Percentiles rank a stretch among this genome's conserved stretches.
These are phyloP conservation scores for Aureobasidium sp. DNA, from an alignment of 2,329 filamentous ascomycete genomes.

Conservation along the genomic window DNA sequence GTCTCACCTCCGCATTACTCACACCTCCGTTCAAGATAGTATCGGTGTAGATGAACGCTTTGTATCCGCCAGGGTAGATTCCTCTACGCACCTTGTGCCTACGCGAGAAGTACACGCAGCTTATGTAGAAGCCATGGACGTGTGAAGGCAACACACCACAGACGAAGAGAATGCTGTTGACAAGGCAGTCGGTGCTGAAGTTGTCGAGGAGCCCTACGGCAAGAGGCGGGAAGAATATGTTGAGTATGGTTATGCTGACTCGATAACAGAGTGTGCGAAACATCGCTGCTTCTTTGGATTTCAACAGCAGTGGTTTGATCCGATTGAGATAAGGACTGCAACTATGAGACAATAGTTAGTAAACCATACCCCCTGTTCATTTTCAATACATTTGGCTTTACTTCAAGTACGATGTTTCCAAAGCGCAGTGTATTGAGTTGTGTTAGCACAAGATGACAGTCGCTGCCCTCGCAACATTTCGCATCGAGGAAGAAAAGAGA, in stretches of 20 bases:
- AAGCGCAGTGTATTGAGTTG: neutral
- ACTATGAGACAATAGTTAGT: no score
- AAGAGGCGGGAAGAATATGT: conserved; percentile 33
- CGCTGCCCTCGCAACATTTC: no score
- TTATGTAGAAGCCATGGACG: conserved; percentile 34
- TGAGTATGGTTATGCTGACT: conserved; percentile 27
- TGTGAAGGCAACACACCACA: conserved; percentile 33
- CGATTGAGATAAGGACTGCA: neutral
- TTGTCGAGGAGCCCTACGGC: conserved; percentile 30
- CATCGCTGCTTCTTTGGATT: neutral
- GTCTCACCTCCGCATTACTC: conserved; percentile 23
- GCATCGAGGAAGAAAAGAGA: neutral
- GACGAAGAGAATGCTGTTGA: conserved; percentile 32
- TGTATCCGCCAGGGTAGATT: conserved; percentile 27
- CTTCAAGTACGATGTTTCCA: no score
- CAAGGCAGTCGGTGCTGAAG: conserved; percentile 25
- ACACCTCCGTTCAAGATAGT: conserved; percentile 30
- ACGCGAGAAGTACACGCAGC: conserved; percentile 27
- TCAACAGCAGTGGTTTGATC: neutral
- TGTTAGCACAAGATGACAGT: neutral
- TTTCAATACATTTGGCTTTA: no score
- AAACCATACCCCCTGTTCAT: no score
- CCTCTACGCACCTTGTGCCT: conserved; percentile 26
- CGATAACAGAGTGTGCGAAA: conserved; percentile 15
- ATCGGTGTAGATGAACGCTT: conserved; percentile 27